A percentile compares a stretch with the other conserved stretches of the same genome.
Conservation (phyloP, 2,329 filamentous ascomycete species). For the Aspergillus spinulosporus region DNA sequence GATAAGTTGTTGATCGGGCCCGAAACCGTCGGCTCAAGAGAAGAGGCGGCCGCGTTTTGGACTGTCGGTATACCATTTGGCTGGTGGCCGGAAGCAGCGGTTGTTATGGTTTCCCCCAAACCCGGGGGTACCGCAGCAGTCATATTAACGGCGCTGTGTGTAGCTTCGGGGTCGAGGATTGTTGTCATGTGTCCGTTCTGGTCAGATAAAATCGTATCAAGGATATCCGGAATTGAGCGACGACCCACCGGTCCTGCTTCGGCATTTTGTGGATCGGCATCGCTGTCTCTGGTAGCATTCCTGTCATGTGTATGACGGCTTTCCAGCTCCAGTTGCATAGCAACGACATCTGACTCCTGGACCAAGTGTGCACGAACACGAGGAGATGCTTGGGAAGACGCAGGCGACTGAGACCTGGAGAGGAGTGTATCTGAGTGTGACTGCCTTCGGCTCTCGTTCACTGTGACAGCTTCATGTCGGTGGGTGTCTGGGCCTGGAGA, state of each 20-base stretch:
- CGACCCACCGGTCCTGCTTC: constrained; percentile 24
- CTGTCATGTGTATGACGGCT: constrained; percentile 31
- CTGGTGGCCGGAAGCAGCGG: constrained; percentile 6
- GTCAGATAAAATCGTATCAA: constrained; percentile 38
- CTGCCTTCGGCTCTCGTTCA: constrained; percentile 24
- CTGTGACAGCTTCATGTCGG: constrained; percentile 12
- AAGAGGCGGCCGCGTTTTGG: constrained; percentile 16
- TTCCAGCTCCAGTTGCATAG: constrained; percentile 46
- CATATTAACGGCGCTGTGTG: constrained; percentile 27
- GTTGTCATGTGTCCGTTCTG: constrained; percentile 27
- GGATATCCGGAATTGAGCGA: constrained; percentile 36
- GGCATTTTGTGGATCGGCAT: constrained; percentile 16
- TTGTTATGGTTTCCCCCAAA: constrained; percentile 16
- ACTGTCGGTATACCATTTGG: constrained; percentile 13
- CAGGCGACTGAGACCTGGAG: constrained; percentile 42
- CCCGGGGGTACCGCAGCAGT: constrained; percentile 18
- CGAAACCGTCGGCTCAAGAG: constrained; percentile 15
- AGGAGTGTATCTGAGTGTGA: constrained; percentile 45
- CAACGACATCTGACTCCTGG: constrained; percentile 46
- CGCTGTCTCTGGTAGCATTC: constrained; percentile 18
- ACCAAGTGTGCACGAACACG: constrained; percentile 45
- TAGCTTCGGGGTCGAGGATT: constrained; percentile 18
- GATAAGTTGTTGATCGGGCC: constrained; percentile 30
- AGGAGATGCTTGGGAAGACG: constrained; percentile 45
- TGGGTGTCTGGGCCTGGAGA: constrained; percentile 15